These are phyloP conservation scores for Aspergillus cejpii DNA, from an alignment of 2,329 filamentous ascomycete genomes.

Conservation along the genomic window DNA sequence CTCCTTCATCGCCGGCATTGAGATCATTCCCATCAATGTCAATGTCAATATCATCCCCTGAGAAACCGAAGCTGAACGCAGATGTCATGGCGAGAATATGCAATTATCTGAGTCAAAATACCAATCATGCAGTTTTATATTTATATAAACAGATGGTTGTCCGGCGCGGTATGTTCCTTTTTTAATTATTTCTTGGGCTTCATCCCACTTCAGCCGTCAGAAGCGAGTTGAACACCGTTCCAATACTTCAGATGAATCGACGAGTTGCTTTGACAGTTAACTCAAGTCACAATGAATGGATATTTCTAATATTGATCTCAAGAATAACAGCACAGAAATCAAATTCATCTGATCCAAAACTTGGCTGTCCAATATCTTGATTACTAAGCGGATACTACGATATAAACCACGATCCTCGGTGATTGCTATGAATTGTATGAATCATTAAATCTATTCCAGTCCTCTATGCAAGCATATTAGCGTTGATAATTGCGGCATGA, in stretches of 20 bases:
- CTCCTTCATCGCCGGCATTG: slow-evolving; percentile 15
- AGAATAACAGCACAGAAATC: background rate
- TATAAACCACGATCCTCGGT: background rate
- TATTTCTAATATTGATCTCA: background rate
- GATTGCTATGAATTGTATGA: too few species aligned
- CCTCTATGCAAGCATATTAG: background rate
- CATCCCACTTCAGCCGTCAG: too few species aligned
- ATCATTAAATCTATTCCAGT: background rate
- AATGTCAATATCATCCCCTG: slow-evolving; percentile 55
- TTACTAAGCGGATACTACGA: background rate
- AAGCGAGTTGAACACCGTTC: too few species aligned
- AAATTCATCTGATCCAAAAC: background rate
- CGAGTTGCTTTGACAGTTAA: too few species aligned
- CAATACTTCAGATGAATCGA: too few species aligned
- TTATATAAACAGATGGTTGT: too few species aligned
- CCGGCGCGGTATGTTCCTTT: too few species aligned
- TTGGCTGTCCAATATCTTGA: background rate
- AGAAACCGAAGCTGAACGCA: slow-evolving; percentile 53
- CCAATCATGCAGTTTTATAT: too few species aligned
- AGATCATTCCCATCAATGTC: slow-evolving; percentile 40
- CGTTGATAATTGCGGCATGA: background rate
- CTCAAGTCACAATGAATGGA: background rate
- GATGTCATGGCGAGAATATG: slow-evolving; percentile 23
- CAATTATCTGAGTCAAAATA: background rate
- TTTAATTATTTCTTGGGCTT: too few species aligned